These are phyloP conservation scores for Boletus subparvulus DNA, from an alignment of 768 basidiomycete species.

Conservation along the genomic window DNA sequence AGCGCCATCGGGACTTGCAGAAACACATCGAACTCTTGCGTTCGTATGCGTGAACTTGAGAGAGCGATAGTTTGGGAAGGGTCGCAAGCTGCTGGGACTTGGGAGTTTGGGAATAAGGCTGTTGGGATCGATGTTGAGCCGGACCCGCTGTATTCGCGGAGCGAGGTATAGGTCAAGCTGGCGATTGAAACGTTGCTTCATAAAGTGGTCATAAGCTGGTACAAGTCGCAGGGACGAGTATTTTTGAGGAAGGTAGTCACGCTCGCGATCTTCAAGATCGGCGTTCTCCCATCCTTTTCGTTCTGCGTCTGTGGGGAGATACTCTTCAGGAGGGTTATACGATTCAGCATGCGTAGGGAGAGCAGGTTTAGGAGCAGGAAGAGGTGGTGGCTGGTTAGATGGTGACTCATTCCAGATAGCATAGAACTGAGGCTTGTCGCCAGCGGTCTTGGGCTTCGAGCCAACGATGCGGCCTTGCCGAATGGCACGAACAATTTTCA, in stretches of 20 bases:
- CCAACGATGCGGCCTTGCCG: conserved; percentile 92
- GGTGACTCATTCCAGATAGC: conserved; percentile 85
- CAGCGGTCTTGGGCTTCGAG: conserved; percentile 76
- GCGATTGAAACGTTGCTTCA: conserved; percentile 90
- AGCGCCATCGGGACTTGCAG: conserved; percentile 81
- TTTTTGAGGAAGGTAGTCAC: conserved; percentile 86
- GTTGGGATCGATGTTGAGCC: conserved; percentile 89
- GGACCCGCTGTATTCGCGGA: conserved; percentile 82
- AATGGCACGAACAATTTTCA: conserved; percentile 99
- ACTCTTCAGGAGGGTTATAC: conserved; percentile 98
- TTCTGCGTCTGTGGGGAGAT: conserved; percentile 83
- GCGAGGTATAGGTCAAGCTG: conserved; percentile 97
- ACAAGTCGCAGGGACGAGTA: conserved; percentile 83
- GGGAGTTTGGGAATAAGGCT: conserved; percentile 93
- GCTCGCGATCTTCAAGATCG: conserved; percentile 88
- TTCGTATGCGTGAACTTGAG: conserved; percentile 68
- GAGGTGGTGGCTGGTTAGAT: conserved; percentile 77
- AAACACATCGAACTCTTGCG: conserved; percentile 69
- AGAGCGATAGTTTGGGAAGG: conserved; percentile 88
- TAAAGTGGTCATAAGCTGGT: conserved; percentile 87
- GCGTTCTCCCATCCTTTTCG: conserved; percentile 76
- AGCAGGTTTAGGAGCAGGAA: conserved; percentile 87
- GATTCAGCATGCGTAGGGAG: conserved; percentile 95
- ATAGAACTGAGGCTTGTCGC: conserved; percentile 69
- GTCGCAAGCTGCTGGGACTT: conserved; percentile 84